A percentile compares a stretch with the other conserved stretches of the same genome.
Conservation (phyloP, 176 grass and related monocot species). For the Oryza nivara region DNA sequence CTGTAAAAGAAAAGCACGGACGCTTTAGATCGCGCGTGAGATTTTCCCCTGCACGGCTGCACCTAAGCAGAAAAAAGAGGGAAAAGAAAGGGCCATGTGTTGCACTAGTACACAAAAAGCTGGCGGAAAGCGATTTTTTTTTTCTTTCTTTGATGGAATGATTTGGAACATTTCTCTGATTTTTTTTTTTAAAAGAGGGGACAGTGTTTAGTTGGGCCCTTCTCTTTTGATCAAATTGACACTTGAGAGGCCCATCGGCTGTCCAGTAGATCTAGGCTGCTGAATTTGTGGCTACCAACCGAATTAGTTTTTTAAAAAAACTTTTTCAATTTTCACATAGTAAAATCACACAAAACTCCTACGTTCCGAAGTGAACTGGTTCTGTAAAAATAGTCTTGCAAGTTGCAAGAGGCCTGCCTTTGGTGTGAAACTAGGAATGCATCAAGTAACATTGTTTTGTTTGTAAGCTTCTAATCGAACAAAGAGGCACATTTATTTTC, state of each 20-base stretch:
- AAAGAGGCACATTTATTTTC: too few relatives aligned
- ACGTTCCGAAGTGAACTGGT: not conserved
- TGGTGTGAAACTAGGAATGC: too few relatives aligned
- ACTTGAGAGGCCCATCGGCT: not conserved
- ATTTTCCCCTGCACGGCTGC: not conserved
- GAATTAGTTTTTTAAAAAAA: not conserved
- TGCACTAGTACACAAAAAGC: not conserved
- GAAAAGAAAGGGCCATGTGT: not conserved
- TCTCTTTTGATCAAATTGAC: constrained; percentile 21
- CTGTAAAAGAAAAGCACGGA: constrained; percentile 45
- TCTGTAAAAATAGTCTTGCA: not conserved
- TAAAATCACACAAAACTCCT: not conserved
- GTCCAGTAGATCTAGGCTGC: not conserved
- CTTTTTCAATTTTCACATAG: too few relatives aligned
- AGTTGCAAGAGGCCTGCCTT: too few relatives aligned
- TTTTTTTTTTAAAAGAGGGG: not conserved
- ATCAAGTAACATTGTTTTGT: too few relatives aligned
- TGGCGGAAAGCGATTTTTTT: constrained; percentile 28
- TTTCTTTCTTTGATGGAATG: constrained; percentile 25
- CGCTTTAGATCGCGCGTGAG: constrained; percentile 32
- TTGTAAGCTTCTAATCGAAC: too few relatives aligned
- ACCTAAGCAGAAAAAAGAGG: not conserved
- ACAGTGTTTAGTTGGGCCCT: not conserved
- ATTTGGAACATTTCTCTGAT: not conserved
- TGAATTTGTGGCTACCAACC: constrained; percentile 1